Conservation (phyloP, 768 basidiomycete genomes). For the Termitomyces bulborhizus region DNA sequence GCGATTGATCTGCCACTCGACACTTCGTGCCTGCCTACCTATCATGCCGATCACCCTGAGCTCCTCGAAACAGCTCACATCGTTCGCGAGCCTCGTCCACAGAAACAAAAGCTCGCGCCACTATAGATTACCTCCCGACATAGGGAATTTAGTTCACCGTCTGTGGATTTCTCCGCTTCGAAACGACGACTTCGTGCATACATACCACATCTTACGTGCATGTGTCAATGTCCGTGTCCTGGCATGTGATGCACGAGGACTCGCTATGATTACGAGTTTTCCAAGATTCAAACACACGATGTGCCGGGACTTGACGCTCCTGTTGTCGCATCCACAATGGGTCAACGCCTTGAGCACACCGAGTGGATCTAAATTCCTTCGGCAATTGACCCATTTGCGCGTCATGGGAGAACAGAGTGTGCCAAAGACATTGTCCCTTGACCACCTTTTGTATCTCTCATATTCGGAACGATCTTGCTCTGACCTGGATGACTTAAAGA, state of each 20-base stretch:
- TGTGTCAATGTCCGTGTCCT: constrained; percentile 25
- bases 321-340: constrained; percentile 19
- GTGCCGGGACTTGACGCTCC: constrained; percentile 26
- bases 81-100: constrained; percentile 19
- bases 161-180: constrained; percentile 29
- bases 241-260: constrained; percentile 23
- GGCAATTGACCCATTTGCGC: constrained; percentile 26
- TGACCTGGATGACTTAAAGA: constrained; percentile 6
- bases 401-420: constrained; percentile 23
- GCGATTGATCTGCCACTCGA: constrained; percentile 20
- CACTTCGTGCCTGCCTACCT: constrained; percentile 28
- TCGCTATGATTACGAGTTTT: constrained; percentile 16
- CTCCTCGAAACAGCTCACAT: constrained; percentile 23
- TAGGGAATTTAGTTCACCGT: constrained; percentile 18
- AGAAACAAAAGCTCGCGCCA: constrained; percentile 10
- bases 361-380: constrained; percentile 22
- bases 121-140: constrained; percentile 1
- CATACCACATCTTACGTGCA: constrained; percentile 19
- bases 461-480: constrained; percentile 14
- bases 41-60: constrained; percentile 26
- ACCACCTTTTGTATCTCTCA: constrained; percentile 25
- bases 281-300: constrained; percentile 20
- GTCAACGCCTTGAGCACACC: constrained; percentile 18
- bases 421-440: constrained; percentile 16
- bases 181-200: constrained; percentile 13